Base-by-base conservation (phyloP, 257 asterid species). In the Solanum piurae region DNA sequence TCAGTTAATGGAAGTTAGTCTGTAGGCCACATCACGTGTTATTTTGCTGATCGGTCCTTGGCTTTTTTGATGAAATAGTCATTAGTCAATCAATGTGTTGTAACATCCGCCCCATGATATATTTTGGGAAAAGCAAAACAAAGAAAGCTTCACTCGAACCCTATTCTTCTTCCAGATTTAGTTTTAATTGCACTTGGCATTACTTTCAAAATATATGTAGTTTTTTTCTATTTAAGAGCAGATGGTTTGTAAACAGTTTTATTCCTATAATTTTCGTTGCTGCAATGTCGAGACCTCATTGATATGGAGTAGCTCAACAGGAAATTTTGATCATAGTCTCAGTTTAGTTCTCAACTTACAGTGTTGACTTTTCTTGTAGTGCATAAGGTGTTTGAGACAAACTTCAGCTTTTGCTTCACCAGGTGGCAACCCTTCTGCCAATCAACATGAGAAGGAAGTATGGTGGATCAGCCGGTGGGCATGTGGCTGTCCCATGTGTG, bases 401-500 rank as follows among this genome's bases (percentile, higher is more conserved):
- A 94, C 99, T 11, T 93, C 93, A 83, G 98, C 99, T 49, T 96
- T 97, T 89, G 93, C 98, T 87, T 90, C 96, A 37, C 94, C 98
- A 12, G 95, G 95, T 71, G 84, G 92, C 62, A 84, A 88, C 55
- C 86, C 87, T 74, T 29, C 92, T 58, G 23, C 91, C 18, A 95
- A 84, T 89, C 98, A 91, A 90, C 95, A 91, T 37, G 99, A 94
- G 90, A 96, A 90, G 92, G 99, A 96, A 87, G 88, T 85, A 7
- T 96, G 99, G 99, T 97, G 99, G 99, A 94, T 95, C 90, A 92
- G 98, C 94, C 95, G 99, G 6, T 96, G 99, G 99, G 94, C 96
- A 5, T 90, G 89, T 60, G 98, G 99, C 73, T 97, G 99, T 86
- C 99, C 99, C 29, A 97, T 97, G 99, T 97, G 99, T 83, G 99